Evolutionary conservation across 2,329 filamentous ascomycete species (phyloP), one percentile per base, ranked within the genome.

Genomic region (Xylariaceae sp.): DNA sequence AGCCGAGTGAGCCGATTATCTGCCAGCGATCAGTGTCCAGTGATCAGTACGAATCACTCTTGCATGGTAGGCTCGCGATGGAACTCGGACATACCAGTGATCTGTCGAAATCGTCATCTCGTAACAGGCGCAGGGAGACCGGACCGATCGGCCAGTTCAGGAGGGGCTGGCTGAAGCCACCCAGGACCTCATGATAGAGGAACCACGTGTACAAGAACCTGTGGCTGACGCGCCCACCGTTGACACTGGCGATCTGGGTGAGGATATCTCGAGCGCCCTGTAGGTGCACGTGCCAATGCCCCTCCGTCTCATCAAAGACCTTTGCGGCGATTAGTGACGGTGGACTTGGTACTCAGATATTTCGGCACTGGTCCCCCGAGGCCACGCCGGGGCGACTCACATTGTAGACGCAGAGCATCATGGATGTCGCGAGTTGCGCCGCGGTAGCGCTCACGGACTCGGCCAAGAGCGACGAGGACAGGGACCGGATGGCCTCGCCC

Each of bases 361-460:
- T n/a, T n/a, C n/a, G n/a, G n/a, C n/a, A n/a, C n/a, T n/a, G n/a
- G n/a, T n/a, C 6, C 15, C 17, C 26, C 21, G 8, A 3, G 14
- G 9, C 19, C 8, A n/a, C 3, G 5, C 13, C 18, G 17, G 37
- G 11, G n/a, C n/a, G 8, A 40, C 60, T 47, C 40, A 67, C 65
- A 45, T 64, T 67, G 37, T 68, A 67, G 12, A 69, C 64, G 33
- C 64, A 68, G 5, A 69, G 55, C 65, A 70, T 68, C 66, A 69
- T 65, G 6, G 61, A 67, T 10, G 64, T 59, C 11, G 65, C 63
- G 32, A 68, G 53, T 37, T 67, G 64, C 6, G 55, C 56, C 31
- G 61, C 55, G 5, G 53, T 58, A 12, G 47, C 51, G n/a, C 39
- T 45, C 10, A 44, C 39, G 4, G 49, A 49, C 28, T 53, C 52